Evolutionary conservation across 768 basidiomycete species (phyloP).

Genomic region (Hericium rajendrae): DNA sequence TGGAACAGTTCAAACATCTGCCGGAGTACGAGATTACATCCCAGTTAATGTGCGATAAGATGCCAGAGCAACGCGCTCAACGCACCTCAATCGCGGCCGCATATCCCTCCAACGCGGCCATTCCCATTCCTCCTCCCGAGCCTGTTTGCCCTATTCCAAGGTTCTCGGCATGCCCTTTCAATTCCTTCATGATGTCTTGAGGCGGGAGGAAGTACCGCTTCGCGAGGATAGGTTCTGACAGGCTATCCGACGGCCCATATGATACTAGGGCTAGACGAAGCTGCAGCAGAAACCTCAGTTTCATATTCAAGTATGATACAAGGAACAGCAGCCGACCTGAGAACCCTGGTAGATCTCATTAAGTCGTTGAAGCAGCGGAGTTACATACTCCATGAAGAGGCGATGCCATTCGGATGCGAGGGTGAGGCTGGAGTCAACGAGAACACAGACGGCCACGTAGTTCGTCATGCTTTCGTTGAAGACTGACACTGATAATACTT

Average conservation of each 20-base stretch:
- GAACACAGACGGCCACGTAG: conserved; percentile 7
- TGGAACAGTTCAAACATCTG: conserved; percentile 14
- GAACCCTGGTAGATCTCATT: conserved; percentile 1
- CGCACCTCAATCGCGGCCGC: conserved; percentile 13
- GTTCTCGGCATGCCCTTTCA: conserved; percentile 10
- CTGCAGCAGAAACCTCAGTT: not conserved
- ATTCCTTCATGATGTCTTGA: conserved; percentile 1
- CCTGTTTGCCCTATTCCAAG: conserved; percentile 13
- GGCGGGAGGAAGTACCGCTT: conserved; percentile 13
- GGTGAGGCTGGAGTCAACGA: conserved; percentile 12
- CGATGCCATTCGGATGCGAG: conserved; percentile 11
- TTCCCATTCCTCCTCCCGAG: conserved; percentile 10
- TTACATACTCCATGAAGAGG: conserved; percentile 6
- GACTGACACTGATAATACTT: too few species aligned
- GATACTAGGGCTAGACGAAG: conserved; percentile 12
- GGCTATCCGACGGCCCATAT: conserved; percentile 14
- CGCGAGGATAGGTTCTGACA: conserved; percentile 12
- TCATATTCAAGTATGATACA: not conserved
- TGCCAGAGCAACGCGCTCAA: not conserved
- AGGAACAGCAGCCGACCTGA: not conserved
- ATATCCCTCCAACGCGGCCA: conserved; percentile 14
- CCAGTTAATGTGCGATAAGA: not conserved
- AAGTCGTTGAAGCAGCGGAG: conserved; percentile 9
- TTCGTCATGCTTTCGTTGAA: not conserved
- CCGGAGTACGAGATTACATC: not conserved